Evolutionary conservation across 305 asterid species (phyloP), one percentile per base, ranked within the genome.

Genomic region (Fraxinus albicans): DNA sequence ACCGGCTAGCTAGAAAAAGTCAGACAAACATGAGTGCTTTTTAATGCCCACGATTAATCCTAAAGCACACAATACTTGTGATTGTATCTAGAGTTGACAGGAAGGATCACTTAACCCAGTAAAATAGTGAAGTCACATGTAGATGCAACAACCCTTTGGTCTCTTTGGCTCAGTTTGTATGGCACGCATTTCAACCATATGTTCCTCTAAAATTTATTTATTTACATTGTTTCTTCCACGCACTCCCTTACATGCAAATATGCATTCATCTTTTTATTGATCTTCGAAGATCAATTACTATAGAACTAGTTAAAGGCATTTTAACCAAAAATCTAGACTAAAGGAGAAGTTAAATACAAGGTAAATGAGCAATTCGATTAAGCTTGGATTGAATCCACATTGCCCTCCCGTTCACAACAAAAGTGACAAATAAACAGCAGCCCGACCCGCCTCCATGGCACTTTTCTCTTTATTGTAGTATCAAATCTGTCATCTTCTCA

Each of bases 321-420:
- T 50, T 17, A 17, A 50, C 63, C 6, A 4, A 2, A 55, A 55
- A n/a, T n/a, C 0, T 17, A 3, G 27, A 53, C 9, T 5, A 17
- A 17, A n/a, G 0, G n/a, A n/a, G 23, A 15, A 50, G 8, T 15
- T 1, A 15, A 15, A 50, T 15, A 17, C 8, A 55, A 76, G 17
- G 4, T 65, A 34, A 53, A 81, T 27, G 8, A 35, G 67, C 80
- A 81, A 78, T 19, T 77, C 9, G 10, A 85, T 34, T 85, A 85
- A 85, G 81, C 85, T 81, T 82, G 50, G 81, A 58, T 82, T 82
- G 88, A 85, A 85, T 73, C 76, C 6, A 76, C 40, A 44, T 65
- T 77, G 82, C 72, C 73, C 9, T 83, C 63, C 6, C 1, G 23
- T 73, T 34, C 36, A 7, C 38, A 3, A 35, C 38, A n/a, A 35